Evolutionary conservation across 257 asterid species (phyloP).

Genomic region (Vinca minor): DNA sequence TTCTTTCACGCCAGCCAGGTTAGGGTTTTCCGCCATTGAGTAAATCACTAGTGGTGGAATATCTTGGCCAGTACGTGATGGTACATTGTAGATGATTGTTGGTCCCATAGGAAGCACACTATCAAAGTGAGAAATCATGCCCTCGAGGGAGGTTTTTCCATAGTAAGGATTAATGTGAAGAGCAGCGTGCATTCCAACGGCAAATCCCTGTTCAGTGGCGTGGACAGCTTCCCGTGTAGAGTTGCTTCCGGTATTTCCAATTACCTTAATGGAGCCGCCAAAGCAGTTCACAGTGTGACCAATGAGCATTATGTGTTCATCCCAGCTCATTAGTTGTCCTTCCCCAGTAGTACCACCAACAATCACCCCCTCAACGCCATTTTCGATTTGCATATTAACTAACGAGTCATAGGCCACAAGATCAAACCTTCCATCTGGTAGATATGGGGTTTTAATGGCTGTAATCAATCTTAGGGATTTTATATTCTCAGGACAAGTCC

Average conservation of each 20-base stretch:
- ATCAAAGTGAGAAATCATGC: slow-evolving; percentile 62
- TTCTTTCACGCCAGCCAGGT: slow-evolving; percentile 79
- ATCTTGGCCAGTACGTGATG: slow-evolving; percentile 83
- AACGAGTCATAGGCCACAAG: slow-evolving; percentile 73
- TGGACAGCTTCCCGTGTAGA: slow-evolving; percentile 83
- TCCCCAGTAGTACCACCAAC: slow-evolving; percentile 96
- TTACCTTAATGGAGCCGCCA: slow-evolving; percentile 70
- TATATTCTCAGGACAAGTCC: slow-evolving; percentile 69
- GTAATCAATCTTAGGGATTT: slow-evolving; percentile 66
- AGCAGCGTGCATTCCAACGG: slow-evolving; percentile 92
- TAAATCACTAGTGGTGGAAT: slow-evolving; percentile 52
- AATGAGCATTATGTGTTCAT: slow-evolving; percentile 85
- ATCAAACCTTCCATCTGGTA: slow-evolving; percentile 86
- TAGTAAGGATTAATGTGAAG: slow-evolving; percentile 89
- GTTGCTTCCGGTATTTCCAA: slow-evolving; percentile 92
- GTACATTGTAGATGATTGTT: slow-evolving; percentile 74
- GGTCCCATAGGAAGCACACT: slow-evolving; percentile 86
- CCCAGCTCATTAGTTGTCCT: slow-evolving; percentile 91
- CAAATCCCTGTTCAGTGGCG: slow-evolving; percentile 90
- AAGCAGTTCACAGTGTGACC: slow-evolving; percentile 85
- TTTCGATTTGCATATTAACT: slow-evolving; percentile 60
- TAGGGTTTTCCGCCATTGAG: slow-evolving; percentile 35
- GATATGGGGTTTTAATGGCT: slow-evolving; percentile 77
- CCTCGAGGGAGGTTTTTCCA: slow-evolving; percentile 76
- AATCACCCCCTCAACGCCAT: slow-evolving; percentile 70